Base-by-base conservation (phyloP, 441 rosid genomes). In the Jatropha multifida region DNA sequence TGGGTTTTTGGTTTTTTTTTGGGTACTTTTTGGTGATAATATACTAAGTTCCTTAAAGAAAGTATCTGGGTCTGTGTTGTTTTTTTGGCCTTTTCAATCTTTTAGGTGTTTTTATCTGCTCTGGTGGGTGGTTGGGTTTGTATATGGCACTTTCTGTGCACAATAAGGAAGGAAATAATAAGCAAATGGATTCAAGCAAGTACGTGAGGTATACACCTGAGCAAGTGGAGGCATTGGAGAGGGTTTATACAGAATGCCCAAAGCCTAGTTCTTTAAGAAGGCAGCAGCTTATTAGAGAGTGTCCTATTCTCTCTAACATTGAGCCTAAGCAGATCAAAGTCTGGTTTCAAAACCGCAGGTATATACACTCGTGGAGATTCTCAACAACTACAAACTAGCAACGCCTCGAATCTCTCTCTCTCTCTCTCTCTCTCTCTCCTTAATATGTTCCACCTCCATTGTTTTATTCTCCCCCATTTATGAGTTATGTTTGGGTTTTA, bases 291-390 rank as follows among this genome's bases (percentile, higher is more conserved):
- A 92, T 94, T 37, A 72, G 94, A 80, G 98, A 94, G 81, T 92
- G 94, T 70, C 96, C 97, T 54, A 90, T 94, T 81, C 98, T 94
- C 83, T 82, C 86, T 73, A 90, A 94, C 83, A 94, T 90, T 76
- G 98, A 94, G 78, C 90, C 96, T 13, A 94, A 90, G 48, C 96
- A 94, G 92, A 94, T 94, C 91, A 94, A 94, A 91, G 97, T 94
- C 80, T 94, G 98, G 98, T 92, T 94, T 82, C 98, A 94, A 71
- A 94, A 94, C 85, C 90, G 97, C 82, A 90, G 98, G 98, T 94
- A 77, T 73, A 20, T 3, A 26, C 15, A n/a, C 52, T 32, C 46
- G 32, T 32, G 32, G 32, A 32, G 2, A 1, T 5, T 27, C 4
- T 56, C 20, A 3, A 23, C 12, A 54, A 49, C 2, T 11, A 5